Evolutionary conservation across 2,329 filamentous ascomycete species (phyloP).

Genomic region (Chaetomium sp.): DNA sequence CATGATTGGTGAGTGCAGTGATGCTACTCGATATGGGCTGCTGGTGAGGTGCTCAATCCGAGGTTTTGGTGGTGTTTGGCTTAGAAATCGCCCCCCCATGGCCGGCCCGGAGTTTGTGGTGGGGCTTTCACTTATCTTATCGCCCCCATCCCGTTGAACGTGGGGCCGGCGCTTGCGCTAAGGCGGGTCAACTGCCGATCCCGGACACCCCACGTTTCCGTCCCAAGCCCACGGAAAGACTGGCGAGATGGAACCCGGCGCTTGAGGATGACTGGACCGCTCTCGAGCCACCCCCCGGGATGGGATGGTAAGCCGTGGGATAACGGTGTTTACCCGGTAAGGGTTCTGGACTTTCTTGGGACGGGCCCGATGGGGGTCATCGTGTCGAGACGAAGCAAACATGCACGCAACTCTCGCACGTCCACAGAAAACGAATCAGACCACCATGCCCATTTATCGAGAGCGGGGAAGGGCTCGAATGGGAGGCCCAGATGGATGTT

Average conservation of each 20-base stretch:
- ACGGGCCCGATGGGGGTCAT: not conserved
- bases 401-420: not conserved
- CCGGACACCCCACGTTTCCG: constrained; percentile 18
- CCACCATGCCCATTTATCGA: not conserved
- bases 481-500: not conserved
- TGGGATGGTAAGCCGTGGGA: not conserved
- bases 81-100: constrained; percentile 33
- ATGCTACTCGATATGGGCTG: constrained; percentile 8
- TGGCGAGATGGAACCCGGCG: not conserved
- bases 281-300: too few species aligned
- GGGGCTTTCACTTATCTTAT: constrained; percentile 35
- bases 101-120: constrained; percentile 16
- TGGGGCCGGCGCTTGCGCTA: constrained; percentile 28
- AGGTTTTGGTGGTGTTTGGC: constrained; percentile 20
- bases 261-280: not conserved
- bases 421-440: not conserved
- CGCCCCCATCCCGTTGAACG: constrained; percentile 13
- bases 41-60: not conserved
- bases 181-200: constrained; percentile 20
- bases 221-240: constrained; percentile 11
- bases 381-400: not conserved
- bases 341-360: not conserved
- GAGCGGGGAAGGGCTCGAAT: not conserved
- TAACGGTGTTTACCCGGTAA: not conserved
- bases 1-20: constrained; percentile 54